Conservation (phyloP, 2,329 filamentous ascomycete genomes). For the Coniella vitis region DNA sequence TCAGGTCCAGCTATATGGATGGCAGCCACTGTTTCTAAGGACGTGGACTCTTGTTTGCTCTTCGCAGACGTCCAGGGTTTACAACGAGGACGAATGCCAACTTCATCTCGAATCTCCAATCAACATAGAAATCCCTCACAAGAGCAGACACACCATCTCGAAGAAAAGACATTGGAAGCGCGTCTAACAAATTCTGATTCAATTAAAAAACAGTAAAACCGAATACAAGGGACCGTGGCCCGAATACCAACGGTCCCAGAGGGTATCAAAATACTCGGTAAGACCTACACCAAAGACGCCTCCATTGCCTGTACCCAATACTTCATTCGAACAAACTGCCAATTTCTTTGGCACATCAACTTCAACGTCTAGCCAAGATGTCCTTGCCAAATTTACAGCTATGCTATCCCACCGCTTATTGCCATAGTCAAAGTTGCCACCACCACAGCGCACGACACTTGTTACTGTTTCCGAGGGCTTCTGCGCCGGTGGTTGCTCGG, state of each 20-base stretch:
- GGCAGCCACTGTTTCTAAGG: no score
- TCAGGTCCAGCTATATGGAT: no score
- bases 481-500: slow-evolving; percentile 45
- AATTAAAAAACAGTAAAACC: not conserved
- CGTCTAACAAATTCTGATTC: no score
- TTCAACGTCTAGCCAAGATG: not conserved
- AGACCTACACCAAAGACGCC: slow-evolving; percentile 9
- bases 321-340: not conserved
- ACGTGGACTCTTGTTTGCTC: no score
- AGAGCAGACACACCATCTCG: no score
- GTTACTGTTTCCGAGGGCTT: slow-evolving; percentile 41
- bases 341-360: not conserved
- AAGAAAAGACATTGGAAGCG: no score
- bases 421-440: no score
- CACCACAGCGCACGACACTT: not conserved
- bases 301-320: not conserved
- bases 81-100: no score
- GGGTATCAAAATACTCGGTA: slow-evolving; percentile 16
- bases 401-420: no score
- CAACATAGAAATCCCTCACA: no score
- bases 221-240: slow-evolving; percentile 2
- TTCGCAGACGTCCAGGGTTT: no score
- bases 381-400: slow-evolving; percentile 3
- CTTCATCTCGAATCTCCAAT: no score
- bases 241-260: slow-evolving; percentile 1